Percentiles rank a stretch among this genome's conserved stretches.
These are phyloP conservation scores for Nyctanthes arbortristis DNA, from an alignment of 257 asterid genomes.

Conservation along the genomic window DNA sequence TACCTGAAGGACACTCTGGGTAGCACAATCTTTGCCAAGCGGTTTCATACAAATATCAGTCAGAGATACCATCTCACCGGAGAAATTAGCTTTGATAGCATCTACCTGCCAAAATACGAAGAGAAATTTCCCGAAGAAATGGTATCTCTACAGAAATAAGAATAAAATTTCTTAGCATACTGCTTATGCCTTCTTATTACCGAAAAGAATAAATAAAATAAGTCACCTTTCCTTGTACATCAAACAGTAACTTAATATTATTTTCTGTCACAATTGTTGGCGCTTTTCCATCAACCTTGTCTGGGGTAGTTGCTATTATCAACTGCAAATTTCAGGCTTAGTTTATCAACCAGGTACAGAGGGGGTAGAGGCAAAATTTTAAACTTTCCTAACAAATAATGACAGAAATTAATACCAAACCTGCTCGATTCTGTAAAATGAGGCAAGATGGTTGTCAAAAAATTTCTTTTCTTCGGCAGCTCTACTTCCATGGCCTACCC, in stretches of 20 bases:
- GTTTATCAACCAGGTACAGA: conserved; percentile 2
- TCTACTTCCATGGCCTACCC: conserved; percentile 99
- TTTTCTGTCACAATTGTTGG: conserved; percentile 87
- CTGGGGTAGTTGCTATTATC: conserved; percentile 79
- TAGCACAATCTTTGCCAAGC: conserved; percentile 94
- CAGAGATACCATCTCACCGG: conserved; percentile 81
- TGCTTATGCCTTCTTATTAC: not conserved
- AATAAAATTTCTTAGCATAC: not conserved
- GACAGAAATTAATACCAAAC: conserved; percentile 33
- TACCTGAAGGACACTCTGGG: conserved; percentile 99
- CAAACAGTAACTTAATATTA: conserved; percentile 83
- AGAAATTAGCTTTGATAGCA: conserved; percentile 78
- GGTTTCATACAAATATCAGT: conserved; percentile 99
- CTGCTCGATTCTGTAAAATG: conserved; percentile 98
- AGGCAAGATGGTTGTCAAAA: conserved; percentile 91
- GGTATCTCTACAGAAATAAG: conserved; percentile 4
- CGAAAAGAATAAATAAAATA: conserved; percentile 9
- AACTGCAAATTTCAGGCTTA: conserved; percentile 64
- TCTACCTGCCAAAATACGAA: conserved; percentile 68
- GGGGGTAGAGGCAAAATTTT: not conserved
- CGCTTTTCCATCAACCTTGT: conserved; percentile 56
- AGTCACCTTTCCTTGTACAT: conserved; percentile 82
- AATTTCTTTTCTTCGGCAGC: conserved; percentile 95
- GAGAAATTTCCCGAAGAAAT: conserved; percentile 1
- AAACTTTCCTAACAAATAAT: not conserved